phyloP scores from a whole-genome alignment of 306 rosid species.

The Glycine latifolia region DNA sequence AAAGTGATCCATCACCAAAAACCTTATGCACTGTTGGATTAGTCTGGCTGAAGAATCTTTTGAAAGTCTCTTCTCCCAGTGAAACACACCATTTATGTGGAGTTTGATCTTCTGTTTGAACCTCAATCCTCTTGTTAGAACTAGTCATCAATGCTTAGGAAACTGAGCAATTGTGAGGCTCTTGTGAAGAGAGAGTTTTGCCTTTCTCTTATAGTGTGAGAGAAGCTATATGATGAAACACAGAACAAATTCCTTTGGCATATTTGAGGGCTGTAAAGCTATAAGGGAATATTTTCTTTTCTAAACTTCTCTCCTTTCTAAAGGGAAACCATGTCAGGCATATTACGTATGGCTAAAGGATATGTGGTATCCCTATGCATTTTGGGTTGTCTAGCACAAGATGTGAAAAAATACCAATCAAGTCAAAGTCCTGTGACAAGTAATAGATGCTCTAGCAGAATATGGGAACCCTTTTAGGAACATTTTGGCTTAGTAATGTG shows the following conservation, averaged over 20 bases:
- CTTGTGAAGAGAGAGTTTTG: slow-evolving; percentile 51
- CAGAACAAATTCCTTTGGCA: slow-evolving; percentile 77
- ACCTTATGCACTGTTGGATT: slow-evolving; percentile 64
- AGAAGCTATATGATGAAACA: slow-evolving; percentile 52
- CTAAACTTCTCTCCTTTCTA: slow-evolving; percentile 47
- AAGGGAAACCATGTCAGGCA: slow-evolving; percentile 54
- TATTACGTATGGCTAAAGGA: slow-evolving; percentile 48
- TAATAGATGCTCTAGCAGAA: slow-evolving; percentile 47
- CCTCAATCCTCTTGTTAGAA: slow-evolving; percentile 67
- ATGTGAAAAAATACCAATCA: slow-evolving; percentile 47
- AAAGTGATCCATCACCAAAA: slow-evolving; percentile 85
- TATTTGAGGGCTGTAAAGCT: slow-evolving; percentile 75
- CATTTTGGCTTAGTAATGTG: slow-evolving; percentile 31
- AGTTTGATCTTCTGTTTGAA: slow-evolving; percentile 68
- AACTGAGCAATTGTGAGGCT: slow-evolving; percentile 41
- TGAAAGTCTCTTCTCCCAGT: slow-evolving; percentile 81
- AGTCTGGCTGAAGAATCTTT: slow-evolving; percentile 62
- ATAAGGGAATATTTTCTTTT: slow-evolving; percentile 67
- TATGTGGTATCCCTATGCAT: slow-evolving; percentile 47
- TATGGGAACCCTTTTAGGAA: slow-evolving; percentile 32
- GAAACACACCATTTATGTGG: slow-evolving; percentile 83
- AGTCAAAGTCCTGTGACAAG: slow-evolving; percentile 41
- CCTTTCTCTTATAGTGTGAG: slow-evolving; percentile 62
- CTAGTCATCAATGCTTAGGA: slow-evolving; percentile 46
- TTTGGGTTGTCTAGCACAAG: slow-evolving; percentile 45